Conservation (phyloP, 2,329 filamentous ascomycete genomes). For the Exserohilum turcica region DNA sequence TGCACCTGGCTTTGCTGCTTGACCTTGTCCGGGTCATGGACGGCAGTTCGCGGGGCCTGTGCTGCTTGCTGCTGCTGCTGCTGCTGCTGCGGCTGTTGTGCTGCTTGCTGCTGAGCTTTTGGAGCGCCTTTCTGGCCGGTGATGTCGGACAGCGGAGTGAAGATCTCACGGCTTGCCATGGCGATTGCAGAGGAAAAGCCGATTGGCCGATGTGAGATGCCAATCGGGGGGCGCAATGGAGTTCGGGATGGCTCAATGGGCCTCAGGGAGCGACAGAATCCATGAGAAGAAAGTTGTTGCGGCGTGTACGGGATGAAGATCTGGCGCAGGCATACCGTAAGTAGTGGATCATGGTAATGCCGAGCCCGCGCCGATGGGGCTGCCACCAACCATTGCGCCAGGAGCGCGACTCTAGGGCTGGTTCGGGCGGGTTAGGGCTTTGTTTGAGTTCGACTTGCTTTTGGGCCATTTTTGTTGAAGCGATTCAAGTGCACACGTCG, state of each 20-base stretch:
- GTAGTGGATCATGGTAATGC: conserved; percentile 26
- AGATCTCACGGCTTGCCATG: conserved; percentile 47
- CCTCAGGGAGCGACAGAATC: conserved; percentile 28
- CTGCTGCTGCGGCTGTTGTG: conserved; percentile 23
- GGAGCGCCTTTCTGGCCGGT: conserved; percentile 42
- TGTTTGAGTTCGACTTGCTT: background rate
- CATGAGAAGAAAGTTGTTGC: conserved; percentile 20
- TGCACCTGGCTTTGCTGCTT: conserved; percentile 53
- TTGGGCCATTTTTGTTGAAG: background rate
- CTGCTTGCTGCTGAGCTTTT: conserved; percentile 24
- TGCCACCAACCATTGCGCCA: conserved; percentile 26
- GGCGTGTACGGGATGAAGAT: conserved; percentile 15
- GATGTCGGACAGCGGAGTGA: conserved; percentile 46
- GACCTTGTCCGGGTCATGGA: conserved; percentile 27
- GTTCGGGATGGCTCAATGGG: conserved; percentile 8
- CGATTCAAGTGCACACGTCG: background rate
- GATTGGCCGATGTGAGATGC: background rate
- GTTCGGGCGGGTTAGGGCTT: background rate
- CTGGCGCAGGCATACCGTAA: conserved; percentile 14
- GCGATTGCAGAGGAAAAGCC: conserved; percentile 11
- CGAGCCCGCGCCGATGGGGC: conserved; percentile 24
- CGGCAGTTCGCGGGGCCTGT: conserved; percentile 9
- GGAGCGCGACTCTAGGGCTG: conserved; percentile 4
- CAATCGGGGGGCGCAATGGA: background rate
- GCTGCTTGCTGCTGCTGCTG: conserved; percentile 28